phyloP scores from a whole-genome alignment of 148 eudicot genomes.

The Fagopyrum homotropicum region DNA sequence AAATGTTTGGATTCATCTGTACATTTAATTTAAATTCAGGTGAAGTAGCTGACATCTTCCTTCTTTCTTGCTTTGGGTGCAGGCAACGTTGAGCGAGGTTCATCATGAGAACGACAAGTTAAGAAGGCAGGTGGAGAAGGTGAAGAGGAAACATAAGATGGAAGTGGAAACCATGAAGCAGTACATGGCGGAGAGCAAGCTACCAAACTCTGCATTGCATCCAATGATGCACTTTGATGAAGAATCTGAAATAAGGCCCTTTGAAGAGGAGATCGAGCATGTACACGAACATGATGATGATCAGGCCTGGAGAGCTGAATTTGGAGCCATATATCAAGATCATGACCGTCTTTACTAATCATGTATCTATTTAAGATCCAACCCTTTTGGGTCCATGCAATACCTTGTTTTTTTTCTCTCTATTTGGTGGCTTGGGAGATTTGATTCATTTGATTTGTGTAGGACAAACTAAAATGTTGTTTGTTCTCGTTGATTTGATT shows the following conservation, averaged over 20 bases:
- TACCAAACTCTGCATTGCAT: conserved; percentile 75
- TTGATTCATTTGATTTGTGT: not conserved
- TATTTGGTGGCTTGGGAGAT: not conserved
- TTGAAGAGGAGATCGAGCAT: conserved; percentile 20
- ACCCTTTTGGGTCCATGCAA: conserved; percentile 9
- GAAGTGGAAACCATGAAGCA: conserved; percentile 93
- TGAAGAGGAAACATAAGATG: conserved; percentile 93
- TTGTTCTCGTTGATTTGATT: not conserved
- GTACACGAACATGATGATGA: conserved; percentile 42
- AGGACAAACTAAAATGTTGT: too few relatives aligned
- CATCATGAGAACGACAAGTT: conserved; percentile 75
- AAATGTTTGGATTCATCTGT: not conserved
- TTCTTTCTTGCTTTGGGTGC: conserved; percentile 10
- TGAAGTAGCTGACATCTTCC: not conserved
- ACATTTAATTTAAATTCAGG: not conserved
- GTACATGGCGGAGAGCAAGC: conserved; percentile 82
- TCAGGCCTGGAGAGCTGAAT: conserved; percentile 87
- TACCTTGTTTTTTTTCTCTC: not conserved
- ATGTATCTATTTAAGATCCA: not conserved
- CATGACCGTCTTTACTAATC: conserved; percentile 29
- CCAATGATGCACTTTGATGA: conserved; percentile 52
- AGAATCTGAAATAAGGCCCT: conserved; percentile 39
- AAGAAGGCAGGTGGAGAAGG: conserved; percentile 63
- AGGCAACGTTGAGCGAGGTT: conserved; percentile 42
- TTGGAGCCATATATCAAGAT: conserved; percentile 78